Percentiles rank a stretch among this genome's conserved stretches.
phyloP scores from a whole-genome alignment of 306 rosid genomes.

The Prunus campanulata region DNA sequence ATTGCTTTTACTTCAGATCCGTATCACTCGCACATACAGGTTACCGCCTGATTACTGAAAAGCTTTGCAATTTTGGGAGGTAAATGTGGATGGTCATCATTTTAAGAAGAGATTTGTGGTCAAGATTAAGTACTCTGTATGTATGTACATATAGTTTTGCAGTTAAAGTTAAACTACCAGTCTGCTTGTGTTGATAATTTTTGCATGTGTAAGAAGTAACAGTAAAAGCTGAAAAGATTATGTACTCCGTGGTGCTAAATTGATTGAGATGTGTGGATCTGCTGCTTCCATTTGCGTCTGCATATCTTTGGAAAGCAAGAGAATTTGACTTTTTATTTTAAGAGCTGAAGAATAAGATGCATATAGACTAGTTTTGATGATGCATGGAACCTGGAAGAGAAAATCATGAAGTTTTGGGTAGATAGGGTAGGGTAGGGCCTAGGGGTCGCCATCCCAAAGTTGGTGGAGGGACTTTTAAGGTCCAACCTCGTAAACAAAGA shows the following conservation, averaged over 20 bases:
- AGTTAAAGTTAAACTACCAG: background rate
- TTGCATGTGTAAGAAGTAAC: background rate
- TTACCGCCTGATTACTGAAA: slow-evolving; percentile 41
- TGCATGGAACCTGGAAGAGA: background rate
- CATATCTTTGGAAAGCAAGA: too few relatives aligned
- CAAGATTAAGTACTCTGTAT: background rate
- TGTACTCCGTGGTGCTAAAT: background rate
- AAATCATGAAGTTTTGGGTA: background rate
- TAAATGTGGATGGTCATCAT: background rate
- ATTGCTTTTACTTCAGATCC: slow-evolving; percentile 48
- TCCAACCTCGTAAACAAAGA: slow-evolving; percentile 40
- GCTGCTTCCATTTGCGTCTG: too few relatives aligned
- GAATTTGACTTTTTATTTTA: background rate
- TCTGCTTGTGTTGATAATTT: background rate
- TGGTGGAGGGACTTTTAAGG: slow-evolving; percentile 46
- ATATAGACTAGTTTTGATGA: background rate
- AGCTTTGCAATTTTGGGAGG: slow-evolving; percentile 19
- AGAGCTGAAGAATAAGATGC: background rate
- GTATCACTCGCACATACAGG: slow-evolving; percentile 54
- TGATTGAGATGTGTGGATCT: too few relatives aligned
- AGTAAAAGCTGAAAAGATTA: background rate
- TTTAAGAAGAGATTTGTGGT: background rate
- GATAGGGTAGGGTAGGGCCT: too few relatives aligned
- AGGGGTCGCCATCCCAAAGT: slow-evolving; percentile 47
- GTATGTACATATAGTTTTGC: background rate